Evolutionary conservation across 2,329 filamentous ascomycete genomes (phyloP), one percentile per base, ranked within the genome.

Genomic region (Colletotrichum gloeosporioides): DNA sequence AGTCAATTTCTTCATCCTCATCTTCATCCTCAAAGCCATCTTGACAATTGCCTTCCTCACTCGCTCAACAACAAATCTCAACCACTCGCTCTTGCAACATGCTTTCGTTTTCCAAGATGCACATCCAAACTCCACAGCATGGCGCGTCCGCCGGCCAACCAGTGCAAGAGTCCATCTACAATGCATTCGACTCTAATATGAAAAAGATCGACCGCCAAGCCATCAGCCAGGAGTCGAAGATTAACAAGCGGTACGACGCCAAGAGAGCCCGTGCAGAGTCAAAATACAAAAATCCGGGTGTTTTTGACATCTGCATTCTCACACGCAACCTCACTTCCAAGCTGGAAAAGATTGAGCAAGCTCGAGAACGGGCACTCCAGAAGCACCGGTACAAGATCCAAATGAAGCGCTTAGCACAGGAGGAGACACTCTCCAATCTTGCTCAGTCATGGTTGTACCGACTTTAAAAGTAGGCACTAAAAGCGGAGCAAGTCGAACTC

Each of bases 381-480:
- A 53, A 53, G n/a, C 44, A 53, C 0, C 9, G 8, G 6, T 7
- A 22, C 9, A 53, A 53, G 10, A 13, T 53, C n/a, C 0, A 53
- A 53, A 22, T 22, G n/a, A 53, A 53, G n/a, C 18, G 44, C 5
- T 22, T 6, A 22, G n/a, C 44, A 22, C 44, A 53, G 44, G 44
- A 53, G 44, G n/a, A 22, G 10, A n/a, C 3, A 53, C 6, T 53
- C 44, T 12, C 44, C 44, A 13, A 0, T 53, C 18, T 53, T 13
- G 44, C 44, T 1, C 44, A 22, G 2, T 53, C 44, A 22, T 53
- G n/a, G 44, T 53, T 53, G 44, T 22, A 53, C 6, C 44, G n/a
- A 4, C 44, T 22, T 22, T 22, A 0, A 53, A 53, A 22, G 18
- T 5, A 12, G 3, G n/a, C 2, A 44, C 1, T 44, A 0, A 10